phyloP scores from a whole-genome alignment of 495 filamentous ascomycete genomes.

The Lasiosphaeriaceae sp. region DNA sequence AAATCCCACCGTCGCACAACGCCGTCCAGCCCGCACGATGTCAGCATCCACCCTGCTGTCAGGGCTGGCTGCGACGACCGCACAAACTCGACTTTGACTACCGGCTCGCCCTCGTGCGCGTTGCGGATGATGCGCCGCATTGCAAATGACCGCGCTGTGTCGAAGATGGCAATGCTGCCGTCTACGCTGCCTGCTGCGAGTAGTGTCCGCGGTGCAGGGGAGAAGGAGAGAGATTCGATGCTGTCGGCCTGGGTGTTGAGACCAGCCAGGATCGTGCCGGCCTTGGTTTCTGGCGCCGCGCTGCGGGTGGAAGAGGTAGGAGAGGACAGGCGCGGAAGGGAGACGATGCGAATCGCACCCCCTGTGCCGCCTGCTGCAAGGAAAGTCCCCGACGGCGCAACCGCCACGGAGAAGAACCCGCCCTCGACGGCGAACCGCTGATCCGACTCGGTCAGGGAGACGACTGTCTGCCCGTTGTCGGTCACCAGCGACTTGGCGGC shows the following conservation, averaged over 20 bases:
- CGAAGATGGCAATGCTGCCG: conserved; percentile 83
- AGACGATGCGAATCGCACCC: conserved; percentile 77
- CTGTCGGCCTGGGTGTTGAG: conserved; percentile 66
- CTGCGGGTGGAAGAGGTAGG: conserved; percentile 41
- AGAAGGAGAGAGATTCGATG: conserved; percentile 79
- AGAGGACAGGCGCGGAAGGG: conserved; percentile 67
- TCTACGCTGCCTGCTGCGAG: conserved; percentile 89
- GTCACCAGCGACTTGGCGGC: conserved; percentile 68
- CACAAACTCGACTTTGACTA: conserved; percentile 91
- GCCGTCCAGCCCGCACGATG: conserved; percentile 81
- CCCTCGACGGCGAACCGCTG: conserved; percentile 90
- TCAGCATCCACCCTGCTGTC: conserved; percentile 58
- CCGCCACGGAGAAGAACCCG: conserved; percentile 79
- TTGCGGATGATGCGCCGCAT: conserved; percentile 72
- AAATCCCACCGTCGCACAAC: conserved; percentile 84
- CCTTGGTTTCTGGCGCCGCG: conserved; percentile 49
- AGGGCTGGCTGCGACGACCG: conserved; percentile 29
- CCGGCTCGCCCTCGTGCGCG: conserved; percentile 76
- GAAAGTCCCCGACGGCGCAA: conserved; percentile 72
- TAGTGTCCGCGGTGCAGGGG: conserved; percentile 56
- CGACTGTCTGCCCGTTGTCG: conserved; percentile 67
- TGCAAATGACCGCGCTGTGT: conserved; percentile 77
- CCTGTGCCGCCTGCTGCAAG: conserved; percentile 84
- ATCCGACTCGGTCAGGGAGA: conserved; percentile 76
- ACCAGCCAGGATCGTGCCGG: conserved; percentile 71